Conservation (phyloP, 2,329 filamentous ascomycete genomes). For the Fusarium liriodendri region DNA sequence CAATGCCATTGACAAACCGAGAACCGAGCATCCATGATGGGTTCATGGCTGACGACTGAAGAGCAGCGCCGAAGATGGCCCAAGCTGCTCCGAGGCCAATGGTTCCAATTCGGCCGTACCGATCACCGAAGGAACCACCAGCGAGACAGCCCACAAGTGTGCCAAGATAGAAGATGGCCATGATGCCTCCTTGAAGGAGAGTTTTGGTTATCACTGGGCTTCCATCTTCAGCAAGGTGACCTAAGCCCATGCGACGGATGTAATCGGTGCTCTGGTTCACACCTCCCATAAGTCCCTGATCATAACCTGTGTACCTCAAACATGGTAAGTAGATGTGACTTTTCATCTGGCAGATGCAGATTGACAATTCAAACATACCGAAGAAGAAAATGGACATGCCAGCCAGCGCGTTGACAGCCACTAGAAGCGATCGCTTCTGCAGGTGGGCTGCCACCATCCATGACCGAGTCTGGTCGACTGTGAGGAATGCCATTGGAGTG, state of each 20-base stretch:
- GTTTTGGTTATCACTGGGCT: slow-evolving; percentile 65
- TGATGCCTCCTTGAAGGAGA: slow-evolving; percentile 49
- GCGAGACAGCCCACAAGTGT: slow-evolving; percentile 72
- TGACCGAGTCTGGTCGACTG: background rate
- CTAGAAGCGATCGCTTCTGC: slow-evolving; percentile 55
- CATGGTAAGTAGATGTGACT: too few relatives aligned
- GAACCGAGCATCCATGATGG: slow-evolving; percentile 75
- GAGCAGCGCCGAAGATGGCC: slow-evolving; percentile 68
- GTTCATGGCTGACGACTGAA: slow-evolving; percentile 76
- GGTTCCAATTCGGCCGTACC: slow-evolving; percentile 70
- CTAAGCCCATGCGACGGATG: slow-evolving; percentile 73
- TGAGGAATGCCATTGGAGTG: background rate
- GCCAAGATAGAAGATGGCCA: slow-evolving; percentile 58
- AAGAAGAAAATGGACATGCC: slow-evolving; percentile 77
- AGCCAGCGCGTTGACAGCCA: slow-evolving; percentile 72
- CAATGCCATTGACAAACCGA: slow-evolving; percentile 64
- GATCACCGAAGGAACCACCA: slow-evolving; percentile 74
- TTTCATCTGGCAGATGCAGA: too few relatives aligned
- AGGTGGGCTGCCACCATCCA: background rate
- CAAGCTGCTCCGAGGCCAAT: slow-evolving; percentile 70
- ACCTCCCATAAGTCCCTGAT: slow-evolving; percentile 70
- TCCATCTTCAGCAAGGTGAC: slow-evolving; percentile 63
- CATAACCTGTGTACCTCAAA: too few relatives aligned
- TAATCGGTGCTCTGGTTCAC: slow-evolving; percentile 75
- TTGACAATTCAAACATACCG: slow-evolving; percentile 45